Evolutionary conservation across 169 alveolate genomes (phyloP).

Genomic region (Plasmodium knowlesi): DNA sequence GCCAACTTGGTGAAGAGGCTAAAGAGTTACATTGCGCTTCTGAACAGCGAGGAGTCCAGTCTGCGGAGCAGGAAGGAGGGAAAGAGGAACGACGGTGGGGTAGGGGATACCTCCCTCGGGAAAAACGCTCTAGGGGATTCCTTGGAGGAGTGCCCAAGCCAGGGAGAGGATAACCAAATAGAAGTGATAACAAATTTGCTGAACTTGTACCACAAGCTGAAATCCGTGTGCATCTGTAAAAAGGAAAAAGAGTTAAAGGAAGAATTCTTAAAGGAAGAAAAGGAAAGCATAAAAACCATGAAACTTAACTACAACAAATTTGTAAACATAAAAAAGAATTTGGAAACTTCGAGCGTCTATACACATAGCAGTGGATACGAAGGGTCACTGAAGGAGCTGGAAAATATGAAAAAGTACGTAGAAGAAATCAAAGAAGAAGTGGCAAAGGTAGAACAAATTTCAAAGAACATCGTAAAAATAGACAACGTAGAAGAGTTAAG

Average conservation of each 20-base stretch:
- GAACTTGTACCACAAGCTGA: slow-evolving; percentile 42
- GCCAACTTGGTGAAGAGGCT: slow-evolving; percentile 35
- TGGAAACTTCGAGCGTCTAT: slow-evolving; percentile 54
- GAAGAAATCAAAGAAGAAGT: slow-evolving; percentile 55
- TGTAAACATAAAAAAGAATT: slow-evolving; percentile 43
- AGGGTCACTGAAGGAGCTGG: slow-evolving; percentile 35
- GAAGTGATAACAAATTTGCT: slow-evolving; percentile 36
- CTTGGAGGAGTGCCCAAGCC: not conserved
- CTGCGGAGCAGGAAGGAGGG: slow-evolving; percentile 11
- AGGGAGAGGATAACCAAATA: slow-evolving; percentile 20
- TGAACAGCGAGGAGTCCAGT: slow-evolving; percentile 40
- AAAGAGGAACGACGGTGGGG: not conserved
- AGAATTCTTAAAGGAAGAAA: slow-evolving; percentile 56
- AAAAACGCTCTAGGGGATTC: not conserved
- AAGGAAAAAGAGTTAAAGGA: slow-evolving; percentile 55
- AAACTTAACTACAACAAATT: slow-evolving; percentile 48
- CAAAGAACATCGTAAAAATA: slow-evolving; percentile 39
- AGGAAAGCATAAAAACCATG: slow-evolving; percentile 57
- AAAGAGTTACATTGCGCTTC: slow-evolving; percentile 20
- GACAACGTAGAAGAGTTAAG: slow-evolving; percentile 65
- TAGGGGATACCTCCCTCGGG: not conserved
- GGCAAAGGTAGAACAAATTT: slow-evolving; percentile 22
- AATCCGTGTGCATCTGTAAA: slow-evolving; percentile 55
- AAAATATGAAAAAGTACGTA: slow-evolving; percentile 42
- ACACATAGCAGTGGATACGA: slow-evolving; percentile 49